Conservation (phyloP, 768 basidiomycete genomes). For the Suillus variegatus region DNA sequence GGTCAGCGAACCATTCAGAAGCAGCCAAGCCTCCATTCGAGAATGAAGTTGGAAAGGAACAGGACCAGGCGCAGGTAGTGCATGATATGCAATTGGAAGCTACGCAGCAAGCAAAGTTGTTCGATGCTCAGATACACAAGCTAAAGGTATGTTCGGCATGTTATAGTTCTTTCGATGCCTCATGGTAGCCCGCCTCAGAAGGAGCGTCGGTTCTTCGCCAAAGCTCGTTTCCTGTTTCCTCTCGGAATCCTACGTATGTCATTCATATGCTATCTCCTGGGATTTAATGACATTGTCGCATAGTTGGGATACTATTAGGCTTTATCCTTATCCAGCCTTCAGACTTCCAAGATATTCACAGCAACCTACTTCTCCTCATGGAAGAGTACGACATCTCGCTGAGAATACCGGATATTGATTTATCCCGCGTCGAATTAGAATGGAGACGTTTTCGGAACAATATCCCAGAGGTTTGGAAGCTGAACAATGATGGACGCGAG, state of each 20-base stretch:
- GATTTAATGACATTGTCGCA: constrained; percentile 6
- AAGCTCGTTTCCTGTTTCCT: constrained; percentile 64
- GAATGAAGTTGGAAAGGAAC: constrained; percentile 1
- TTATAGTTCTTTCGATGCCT: background rate
- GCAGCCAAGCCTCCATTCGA: constrained; percentile 12
- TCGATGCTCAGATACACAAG: constrained; percentile 28
- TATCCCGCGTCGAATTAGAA: constrained; percentile 68
- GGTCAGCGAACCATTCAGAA: constrained; percentile 17
- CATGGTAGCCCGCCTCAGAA: constrained; percentile 11
- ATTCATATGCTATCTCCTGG: constrained; percentile 2
- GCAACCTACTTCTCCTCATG: constrained; percentile 64
- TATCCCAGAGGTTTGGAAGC: constrained; percentile 82
- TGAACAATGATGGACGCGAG: constrained; percentile 78
- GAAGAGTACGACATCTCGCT: constrained; percentile 71
- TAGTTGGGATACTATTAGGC: constrained; percentile 69
- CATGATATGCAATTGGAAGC: constrained; percentile 23
- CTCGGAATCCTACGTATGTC: constrained; percentile 64
- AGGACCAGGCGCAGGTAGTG: constrained; percentile 7
- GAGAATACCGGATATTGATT: constrained; percentile 62
- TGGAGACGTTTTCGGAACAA: constrained; percentile 67
- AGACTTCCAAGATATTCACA: constrained; percentile 68
- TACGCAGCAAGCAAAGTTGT: constrained; percentile 24
- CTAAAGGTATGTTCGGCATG: constrained; percentile 18
- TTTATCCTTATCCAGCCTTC: constrained; percentile 66
- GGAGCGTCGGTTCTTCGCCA: constrained; percentile 22